Percentiles rank a stretch among this genome's conserved stretches.
Evolutionary conservation across 208 protist genomes (phyloP).

Genomic region (Willaertia magna): DNA sequence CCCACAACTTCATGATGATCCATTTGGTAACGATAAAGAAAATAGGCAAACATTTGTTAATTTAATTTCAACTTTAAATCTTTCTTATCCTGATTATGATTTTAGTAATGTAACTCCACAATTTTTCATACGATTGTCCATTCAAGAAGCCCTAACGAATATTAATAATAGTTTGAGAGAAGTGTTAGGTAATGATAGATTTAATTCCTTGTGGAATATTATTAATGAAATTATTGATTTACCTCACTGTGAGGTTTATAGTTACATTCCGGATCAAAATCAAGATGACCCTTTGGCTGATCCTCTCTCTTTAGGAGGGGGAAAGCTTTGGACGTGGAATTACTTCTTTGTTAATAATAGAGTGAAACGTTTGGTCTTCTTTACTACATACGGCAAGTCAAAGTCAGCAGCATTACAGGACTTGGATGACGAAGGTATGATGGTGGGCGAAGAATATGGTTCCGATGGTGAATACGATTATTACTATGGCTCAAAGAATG

Average conservation of each 20-base stretch:
- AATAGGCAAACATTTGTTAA: background rate
- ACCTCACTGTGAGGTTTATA: slow-evolving; percentile 3
- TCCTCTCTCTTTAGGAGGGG: background rate
- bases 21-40: background rate
- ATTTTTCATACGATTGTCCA: background rate
- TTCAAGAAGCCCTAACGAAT: background rate
- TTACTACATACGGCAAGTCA: background rate
- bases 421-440: background rate
- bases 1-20: background rate
- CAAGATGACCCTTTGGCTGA: background rate
- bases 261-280: background rate
- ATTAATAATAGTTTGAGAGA: background rate
- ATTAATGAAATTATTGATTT: background rate
- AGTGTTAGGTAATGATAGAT: background rate
- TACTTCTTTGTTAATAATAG: slow-evolving; percentile 4
- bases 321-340: slow-evolving; percentile 3
- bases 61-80: background rate
- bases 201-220: background rate
- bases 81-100: slow-evolving; percentile 12
- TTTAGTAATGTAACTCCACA: background rate
- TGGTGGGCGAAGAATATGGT: background rate
- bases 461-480: background rate
- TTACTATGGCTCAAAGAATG: background rate
- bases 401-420: background rate
- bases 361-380: background rate